A percentile compares a stretch with the other conserved stretches of the same genome.
phyloP scores from a whole-genome alignment of 1,284 basidiomycete genomes.

The Lentinula novae-zelandiae region DNA sequence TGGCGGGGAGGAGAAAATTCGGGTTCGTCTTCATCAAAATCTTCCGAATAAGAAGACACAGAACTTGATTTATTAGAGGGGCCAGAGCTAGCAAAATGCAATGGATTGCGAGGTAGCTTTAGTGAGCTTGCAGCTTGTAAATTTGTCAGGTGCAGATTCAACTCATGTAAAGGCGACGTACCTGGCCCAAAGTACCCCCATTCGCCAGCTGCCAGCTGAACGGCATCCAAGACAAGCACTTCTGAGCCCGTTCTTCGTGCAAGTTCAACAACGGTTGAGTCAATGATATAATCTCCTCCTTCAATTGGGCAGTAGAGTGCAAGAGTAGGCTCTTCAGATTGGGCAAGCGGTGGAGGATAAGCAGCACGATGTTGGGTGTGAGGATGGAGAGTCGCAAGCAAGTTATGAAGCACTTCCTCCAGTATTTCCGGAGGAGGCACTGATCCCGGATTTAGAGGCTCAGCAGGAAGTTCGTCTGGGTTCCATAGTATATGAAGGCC shows the following conservation, averaged over 20 bases:
- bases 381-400: slow-evolving; percentile 73
- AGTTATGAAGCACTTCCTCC: slow-evolving; percentile 67
- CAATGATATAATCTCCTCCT: slow-evolving; percentile 68
- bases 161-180: slow-evolving; percentile 25
- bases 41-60: slow-evolving; percentile 29
- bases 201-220: slow-evolving; percentile 79
- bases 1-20: slow-evolving; percentile 36
- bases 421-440: slow-evolving; percentile 58
- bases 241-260: slow-evolving; percentile 72
- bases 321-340: slow-evolving; percentile 68
- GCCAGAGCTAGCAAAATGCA: slow-evolving; percentile 56
- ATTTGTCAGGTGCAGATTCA: slow-evolving; percentile 11
- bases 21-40: slow-evolving; percentile 53
- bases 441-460: slow-evolving; percentile 20
- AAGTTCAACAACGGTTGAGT: slow-evolving; percentile 73
- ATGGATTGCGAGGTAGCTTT: slow-evolving; percentile 66
- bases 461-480: slow-evolving; percentile 34
- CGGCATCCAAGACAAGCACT: slow-evolving; percentile 75
- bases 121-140: slow-evolving; percentile 55
- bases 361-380: slow-evolving; percentile 74
- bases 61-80: slow-evolving; percentile 25
- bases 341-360: slow-evolving; percentile 46
- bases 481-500: slow-evolving; percentile 65
- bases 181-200: slow-evolving; percentile 76
- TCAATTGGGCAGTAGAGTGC: slow-evolving; percentile 85